A percentile compares a stretch with the other conserved stretches of the same genome.
These are phyloP conservation scores for Rhodotorula graminis DNA, from an alignment of 768 basidiomycete genomes.

Conservation along the genomic window DNA sequence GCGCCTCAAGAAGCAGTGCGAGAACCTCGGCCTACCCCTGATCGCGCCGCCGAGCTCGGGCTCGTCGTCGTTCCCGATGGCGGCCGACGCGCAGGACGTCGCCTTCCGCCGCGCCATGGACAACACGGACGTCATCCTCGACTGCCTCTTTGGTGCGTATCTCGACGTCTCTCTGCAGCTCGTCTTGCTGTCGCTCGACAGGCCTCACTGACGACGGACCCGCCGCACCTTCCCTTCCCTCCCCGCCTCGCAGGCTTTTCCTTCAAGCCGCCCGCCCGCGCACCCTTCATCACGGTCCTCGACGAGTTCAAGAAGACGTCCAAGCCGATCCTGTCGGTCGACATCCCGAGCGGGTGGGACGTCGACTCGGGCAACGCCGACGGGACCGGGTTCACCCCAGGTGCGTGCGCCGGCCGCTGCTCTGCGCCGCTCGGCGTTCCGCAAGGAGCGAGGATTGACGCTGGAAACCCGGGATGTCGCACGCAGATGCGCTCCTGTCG, in stretches of 20 bases:
- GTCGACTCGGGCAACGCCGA: constrained; percentile 58
- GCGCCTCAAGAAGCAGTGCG: constrained; percentile 79
- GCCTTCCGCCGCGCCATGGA: constrained; percentile 38
- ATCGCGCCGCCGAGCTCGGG: constrained; percentile 47
- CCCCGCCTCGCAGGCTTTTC: constrained; percentile 61
- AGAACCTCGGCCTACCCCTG: constrained; percentile 75
- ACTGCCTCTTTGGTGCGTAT: constrained; percentile 74
- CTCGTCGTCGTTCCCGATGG: constrained; percentile 54
- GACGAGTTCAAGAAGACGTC: constrained; percentile 46
- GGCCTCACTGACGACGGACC: no score
- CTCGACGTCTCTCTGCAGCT: background rate
- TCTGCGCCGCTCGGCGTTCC: no score
- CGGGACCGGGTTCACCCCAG: constrained; percentile 50
- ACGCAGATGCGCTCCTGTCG: constrained; percentile 70
- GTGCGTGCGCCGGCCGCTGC: constrained; percentile 50
- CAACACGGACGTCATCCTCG: constrained; percentile 69
- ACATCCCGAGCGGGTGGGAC: constrained; percentile 96
- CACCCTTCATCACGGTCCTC: constrained; percentile 77
- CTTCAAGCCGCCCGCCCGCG: constrained; percentile 81
- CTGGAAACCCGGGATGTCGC: background rate
- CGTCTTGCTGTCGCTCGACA: background rate
- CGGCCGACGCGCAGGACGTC: constrained; percentile 48
- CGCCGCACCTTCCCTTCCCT: background rate
- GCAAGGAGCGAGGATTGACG: no score
- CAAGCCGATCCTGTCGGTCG: constrained; percentile 84